Conservation (phyloP, 805 yeast genomes). For the Candida pini region DNA sequence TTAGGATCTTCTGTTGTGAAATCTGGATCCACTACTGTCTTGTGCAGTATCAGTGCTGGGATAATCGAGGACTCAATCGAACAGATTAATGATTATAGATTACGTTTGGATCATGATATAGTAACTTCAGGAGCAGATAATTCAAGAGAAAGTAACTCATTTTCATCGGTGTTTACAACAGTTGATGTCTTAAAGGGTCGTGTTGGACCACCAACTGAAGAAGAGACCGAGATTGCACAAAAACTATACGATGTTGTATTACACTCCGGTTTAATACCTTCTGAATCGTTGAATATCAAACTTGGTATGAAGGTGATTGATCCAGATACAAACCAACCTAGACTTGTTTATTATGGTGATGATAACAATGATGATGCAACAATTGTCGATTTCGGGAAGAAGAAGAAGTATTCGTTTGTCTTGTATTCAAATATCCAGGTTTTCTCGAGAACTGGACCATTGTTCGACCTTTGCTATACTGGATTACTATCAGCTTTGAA, state of each 20-base stretch:
- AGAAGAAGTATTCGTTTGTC: slow-evolving; percentile 48
- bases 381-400: slow-evolving; percentile 28
- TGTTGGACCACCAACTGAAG: slow-evolving; percentile 76
- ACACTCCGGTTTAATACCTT: slow-evolving; percentile 49
- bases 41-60: slow-evolving; percentile 68
- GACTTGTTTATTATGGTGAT: slow-evolving; percentile 21
- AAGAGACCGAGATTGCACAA: slow-evolving; percentile 74
- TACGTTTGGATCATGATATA: slow-evolving; percentile 33
- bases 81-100: slow-evolving; percentile 36
- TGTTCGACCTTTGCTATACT: slow-evolving; percentile 70
- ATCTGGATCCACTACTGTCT: slow-evolving; percentile 66
- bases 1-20: slow-evolving; percentile 67
- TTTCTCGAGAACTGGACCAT: slow-evolving; percentile 76
- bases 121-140: slow-evolving; percentile 17
- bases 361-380: slow-evolving; percentile 16
- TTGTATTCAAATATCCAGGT: slow-evolving; percentile 71
- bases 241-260: slow-evolving; percentile 53
- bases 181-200: slow-evolving; percentile 75
- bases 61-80: slow-evolving; percentile 51
- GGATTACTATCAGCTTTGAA: slow-evolving; percentile 60
- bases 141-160: slow-evolving; percentile 12
- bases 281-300: slow-evolving; percentile 49
- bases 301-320: slow-evolving; percentile 46
- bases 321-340: slow-evolving; percentile 40
- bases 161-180: slow-evolving; percentile 56